Percentiles rank a stretch among this genome's conserved stretches.
Evolutionary conservation across 257 asterid genomes (phyloP).

Genomic region (Ajuga chamaepitys): DNA sequence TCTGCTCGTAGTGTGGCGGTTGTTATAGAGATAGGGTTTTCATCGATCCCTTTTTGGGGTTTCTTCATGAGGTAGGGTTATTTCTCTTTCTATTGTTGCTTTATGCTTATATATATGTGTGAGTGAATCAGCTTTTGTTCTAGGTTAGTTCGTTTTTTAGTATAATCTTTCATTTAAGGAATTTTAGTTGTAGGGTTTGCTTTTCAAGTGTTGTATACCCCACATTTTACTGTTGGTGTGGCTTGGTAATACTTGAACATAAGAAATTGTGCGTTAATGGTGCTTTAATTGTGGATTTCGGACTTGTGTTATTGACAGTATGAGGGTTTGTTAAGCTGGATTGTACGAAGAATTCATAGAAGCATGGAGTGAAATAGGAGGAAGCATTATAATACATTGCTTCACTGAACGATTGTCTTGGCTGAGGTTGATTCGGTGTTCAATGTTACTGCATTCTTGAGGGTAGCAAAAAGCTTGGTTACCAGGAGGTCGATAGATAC

Average conservation of each 20-base stretch:
- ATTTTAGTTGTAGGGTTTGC: conserved; percentile 18
- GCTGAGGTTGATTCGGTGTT: conserved; percentile 3
- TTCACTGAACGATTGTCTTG: neutral
- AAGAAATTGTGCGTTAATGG: conserved; percentile 5
- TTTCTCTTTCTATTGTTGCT: neutral
- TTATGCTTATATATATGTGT: neutral
- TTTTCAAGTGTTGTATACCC: neutral
- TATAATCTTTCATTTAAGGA: neutral
- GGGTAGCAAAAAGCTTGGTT: neutral
- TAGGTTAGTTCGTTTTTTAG: conserved; percentile 11
- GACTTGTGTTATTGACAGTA: neutral
- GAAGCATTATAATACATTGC: neutral
- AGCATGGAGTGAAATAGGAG: conserved; percentile 16
- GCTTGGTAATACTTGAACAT: conserved; percentile 3
- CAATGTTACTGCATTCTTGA: neutral
- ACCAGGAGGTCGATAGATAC: neutral
- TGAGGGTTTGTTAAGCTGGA: neutral
- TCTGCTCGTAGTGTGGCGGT: conserved; percentile 27
- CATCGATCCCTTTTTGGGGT: conserved; percentile 20
- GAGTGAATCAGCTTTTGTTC: conserved; percentile 6
- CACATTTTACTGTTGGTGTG: conserved; percentile 9
- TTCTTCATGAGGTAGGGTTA: conserved; percentile 17
- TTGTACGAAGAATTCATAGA: neutral
- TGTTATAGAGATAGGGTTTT: conserved; percentile 48
- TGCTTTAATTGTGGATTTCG: conserved; percentile 15